These are phyloP conservation scores for Diophrys sp. DNA, from an alignment of 73 alveolate species.

Conservation along the genomic window DNA sequence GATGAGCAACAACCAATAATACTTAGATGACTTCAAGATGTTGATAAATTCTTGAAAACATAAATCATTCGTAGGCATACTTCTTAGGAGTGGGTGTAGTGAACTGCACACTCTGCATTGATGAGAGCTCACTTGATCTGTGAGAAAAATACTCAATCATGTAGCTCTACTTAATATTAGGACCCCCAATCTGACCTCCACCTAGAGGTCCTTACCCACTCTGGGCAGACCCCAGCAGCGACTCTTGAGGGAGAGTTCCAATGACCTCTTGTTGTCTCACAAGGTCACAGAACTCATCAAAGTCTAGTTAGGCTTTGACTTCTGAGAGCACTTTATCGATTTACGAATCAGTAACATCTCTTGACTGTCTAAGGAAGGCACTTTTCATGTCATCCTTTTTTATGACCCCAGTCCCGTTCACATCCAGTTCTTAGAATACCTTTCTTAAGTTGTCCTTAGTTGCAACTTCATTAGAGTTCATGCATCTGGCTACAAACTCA, in stretches of 20 bases:
- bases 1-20: not conserved
- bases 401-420: not conserved
- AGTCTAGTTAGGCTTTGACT: not conserved
- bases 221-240: no score
- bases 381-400: not conserved
- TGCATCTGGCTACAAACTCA: conserved; percentile 26
- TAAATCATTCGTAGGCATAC: no score
- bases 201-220: no score
- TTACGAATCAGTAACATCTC: conserved; percentile 2
- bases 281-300: conserved; percentile 2
- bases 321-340: conserved; percentile 11
- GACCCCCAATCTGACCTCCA: no score
- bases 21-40: not conserved
- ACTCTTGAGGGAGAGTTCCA: not conserved
- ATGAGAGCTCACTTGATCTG: not conserved
- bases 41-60: no score
- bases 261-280: not conserved
- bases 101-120: not conserved
- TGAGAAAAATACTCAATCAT: not conserved
- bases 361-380: not conserved
- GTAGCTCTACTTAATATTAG: not conserved
- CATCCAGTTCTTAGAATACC: conserved; percentile 13
- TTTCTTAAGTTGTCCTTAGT: conserved; percentile 8
- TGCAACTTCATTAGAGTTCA: not conserved
- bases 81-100: not conserved